phyloP scores from a whole-genome alignment of 192 early-diverging fungal genomes.

The Coemansia sp. region DNA sequence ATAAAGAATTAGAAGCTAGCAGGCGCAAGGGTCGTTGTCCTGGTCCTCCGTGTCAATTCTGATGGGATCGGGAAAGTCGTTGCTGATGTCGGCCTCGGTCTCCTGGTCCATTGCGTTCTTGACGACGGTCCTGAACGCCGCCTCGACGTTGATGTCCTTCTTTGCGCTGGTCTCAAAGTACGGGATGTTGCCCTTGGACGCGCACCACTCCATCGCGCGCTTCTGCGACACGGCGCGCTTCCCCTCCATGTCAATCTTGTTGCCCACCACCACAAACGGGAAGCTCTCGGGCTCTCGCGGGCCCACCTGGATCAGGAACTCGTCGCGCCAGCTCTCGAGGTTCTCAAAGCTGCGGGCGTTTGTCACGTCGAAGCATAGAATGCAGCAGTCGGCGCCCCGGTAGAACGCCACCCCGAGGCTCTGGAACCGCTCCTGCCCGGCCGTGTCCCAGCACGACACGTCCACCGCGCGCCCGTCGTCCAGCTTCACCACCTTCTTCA shows the following conservation, averaged over 20 bases:
- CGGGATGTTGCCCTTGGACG: constrained; percentile 91
- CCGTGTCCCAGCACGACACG: constrained; percentile 98
- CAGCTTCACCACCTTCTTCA: constrained; percentile 90
- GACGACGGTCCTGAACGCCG: constrained; percentile 94
- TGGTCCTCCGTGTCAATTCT: constrained; percentile 72
- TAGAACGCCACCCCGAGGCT: constrained; percentile 98
- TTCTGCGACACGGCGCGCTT: constrained; percentile 85
- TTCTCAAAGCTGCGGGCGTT: constrained; percentile 92
- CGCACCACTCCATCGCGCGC: constrained; percentile 92
- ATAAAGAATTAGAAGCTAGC: constrained; percentile 53
- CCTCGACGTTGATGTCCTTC: constrained; percentile 96
- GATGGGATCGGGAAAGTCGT: constrained; percentile 87
- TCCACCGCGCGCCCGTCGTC: constrained; percentile 91
- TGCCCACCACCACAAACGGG: constrained; percentile 99
- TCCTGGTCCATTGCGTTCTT: constrained; percentile 94
- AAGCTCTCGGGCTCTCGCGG: constrained; percentile 96
- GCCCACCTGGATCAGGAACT: constrained; percentile 94
- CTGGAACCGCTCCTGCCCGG: constrained; percentile 99
- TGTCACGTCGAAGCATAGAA: constrained; percentile 95
- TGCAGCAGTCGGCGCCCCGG: constrained; percentile 98
- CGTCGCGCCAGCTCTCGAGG: constrained; percentile 96
- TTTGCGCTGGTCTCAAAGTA: constrained; percentile 99
- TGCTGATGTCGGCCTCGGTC: constrained; percentile 54
- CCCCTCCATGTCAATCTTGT: constrained; percentile 98
- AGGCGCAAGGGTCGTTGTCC: constrained; percentile 61